Evolutionary conservation across 2,329 filamentous ascomycete genomes (phyloP).

Genomic region (Westerdykella sp.): DNA sequence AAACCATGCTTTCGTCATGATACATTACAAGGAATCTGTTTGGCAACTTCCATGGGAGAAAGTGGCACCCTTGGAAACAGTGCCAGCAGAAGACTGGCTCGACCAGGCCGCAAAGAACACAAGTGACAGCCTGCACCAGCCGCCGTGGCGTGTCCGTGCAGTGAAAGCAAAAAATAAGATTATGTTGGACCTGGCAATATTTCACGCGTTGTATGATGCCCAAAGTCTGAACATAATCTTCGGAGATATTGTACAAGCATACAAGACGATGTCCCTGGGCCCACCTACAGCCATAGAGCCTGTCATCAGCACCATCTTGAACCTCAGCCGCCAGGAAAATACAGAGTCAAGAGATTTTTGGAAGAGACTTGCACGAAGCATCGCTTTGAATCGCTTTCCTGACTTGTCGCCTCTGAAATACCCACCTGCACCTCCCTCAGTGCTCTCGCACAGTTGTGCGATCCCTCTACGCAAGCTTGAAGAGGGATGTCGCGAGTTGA

Average conservation of each 20-base stretch:
- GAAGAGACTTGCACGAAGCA: constrained; percentile 48
- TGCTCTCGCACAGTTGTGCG: constrained; percentile 35
- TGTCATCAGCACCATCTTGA: constrained; percentile 43
- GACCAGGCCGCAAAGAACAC: constrained; percentile 23
- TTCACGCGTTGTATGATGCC: constrained; percentile 85
- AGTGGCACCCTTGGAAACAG: neutral
- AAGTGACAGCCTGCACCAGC: constrained; percentile 44
- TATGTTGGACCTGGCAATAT: constrained; percentile 51
- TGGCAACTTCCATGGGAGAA: constrained; percentile 33
- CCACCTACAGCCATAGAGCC: constrained; percentile 35
- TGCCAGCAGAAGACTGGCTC: constrained; percentile 19
- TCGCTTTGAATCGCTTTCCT: constrained; percentile 66
- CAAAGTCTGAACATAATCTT: constrained; percentile 63
- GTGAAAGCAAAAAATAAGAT: constrained; percentile 19
- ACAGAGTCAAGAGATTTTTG: constrained; percentile 52
- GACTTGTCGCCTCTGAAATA: constrained; percentile 59
- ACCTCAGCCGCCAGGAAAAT: constrained; percentile 25
- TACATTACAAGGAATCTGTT: constrained; percentile 48
- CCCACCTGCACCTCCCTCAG: constrained; percentile 29
- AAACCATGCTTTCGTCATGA: constrained; percentile 65
- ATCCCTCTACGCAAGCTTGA: constrained; percentile 48
- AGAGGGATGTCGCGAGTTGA: constrained; percentile 48
- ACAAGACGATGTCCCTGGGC: constrained; percentile 25
- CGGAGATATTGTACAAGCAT: constrained; percentile 47
- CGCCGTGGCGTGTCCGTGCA: constrained; percentile 59